These are phyloP conservation scores for Hygrophila difformis DNA, from an alignment of 257 asterid species.

Conservation along the genomic window DNA sequence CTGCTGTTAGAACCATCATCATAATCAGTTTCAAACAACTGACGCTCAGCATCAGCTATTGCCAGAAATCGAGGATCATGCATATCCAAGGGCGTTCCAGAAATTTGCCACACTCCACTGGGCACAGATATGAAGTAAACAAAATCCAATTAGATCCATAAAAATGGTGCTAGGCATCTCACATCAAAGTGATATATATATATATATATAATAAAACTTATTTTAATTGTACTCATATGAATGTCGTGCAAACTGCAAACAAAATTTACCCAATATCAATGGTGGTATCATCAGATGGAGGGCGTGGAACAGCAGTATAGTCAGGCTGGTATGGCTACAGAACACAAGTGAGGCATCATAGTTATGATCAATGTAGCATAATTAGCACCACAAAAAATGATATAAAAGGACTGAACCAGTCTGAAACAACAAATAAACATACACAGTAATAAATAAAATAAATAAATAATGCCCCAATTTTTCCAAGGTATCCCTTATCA, in stretches of 20 bases:
- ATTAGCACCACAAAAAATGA: too few species aligned
- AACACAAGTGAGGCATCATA: too few species aligned
- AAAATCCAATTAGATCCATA: constrained; percentile 13
- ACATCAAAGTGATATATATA: too few species aligned
- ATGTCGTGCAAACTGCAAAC: not conserved
- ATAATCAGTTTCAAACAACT: constrained; percentile 80
- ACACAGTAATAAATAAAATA: too few species aligned
- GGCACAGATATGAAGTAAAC: constrained; percentile 7
- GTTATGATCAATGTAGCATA: too few species aligned
- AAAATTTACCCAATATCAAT: constrained; percentile 74
- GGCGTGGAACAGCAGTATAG: constrained; percentile 77
- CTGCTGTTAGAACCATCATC: constrained; percentile 76
- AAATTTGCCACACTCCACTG: constrained; percentile 98
- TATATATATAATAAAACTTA: too few species aligned
- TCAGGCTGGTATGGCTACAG: constrained; percentile 84
- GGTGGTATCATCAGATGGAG: constrained; percentile 66
- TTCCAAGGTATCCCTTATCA: too few species aligned
- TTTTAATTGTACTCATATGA: too few species aligned
- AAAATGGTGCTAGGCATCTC: too few species aligned
- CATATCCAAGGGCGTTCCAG: constrained; percentile 84
- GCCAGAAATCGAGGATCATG: constrained; percentile 92
- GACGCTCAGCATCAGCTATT: constrained; percentile 94
- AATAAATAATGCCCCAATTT: too few species aligned
- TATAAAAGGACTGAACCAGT: too few species aligned
- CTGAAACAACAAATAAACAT: too few species aligned